Evolutionary conservation across 169 alveolate species (phyloP), one percentile per base, ranked within the genome.

Genomic region (Eimeria maxima): DNA sequence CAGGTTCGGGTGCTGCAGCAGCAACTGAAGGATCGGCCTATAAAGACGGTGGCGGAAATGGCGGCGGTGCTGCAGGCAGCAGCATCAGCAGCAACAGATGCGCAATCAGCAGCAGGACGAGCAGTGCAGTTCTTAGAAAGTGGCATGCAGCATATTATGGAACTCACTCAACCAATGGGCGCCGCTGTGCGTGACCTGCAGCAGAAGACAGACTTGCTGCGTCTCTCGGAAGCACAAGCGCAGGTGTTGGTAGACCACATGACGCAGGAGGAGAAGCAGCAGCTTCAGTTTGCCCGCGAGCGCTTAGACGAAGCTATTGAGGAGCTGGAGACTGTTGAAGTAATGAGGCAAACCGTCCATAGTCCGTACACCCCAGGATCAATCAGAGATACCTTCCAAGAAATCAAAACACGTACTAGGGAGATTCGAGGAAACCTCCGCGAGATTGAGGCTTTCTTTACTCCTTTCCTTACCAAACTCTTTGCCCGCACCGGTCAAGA

Each of bases 31-130:
- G 20, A 44, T 4, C 57, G 44, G 11, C 57, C 38, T 16, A 8
- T 45, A 20, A 6, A 38, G 3, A 74, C 57, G 5, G 7, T 74
- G 4, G 14, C 33, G 22, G 86, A 74, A 14, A 45, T 45, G 13
- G 86, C 86, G 38, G 86, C 86, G 7, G 38, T 45, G 38, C 38
- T 74, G 38, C 11, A 74, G 63, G 27, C 86, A 3, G 18, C 38
- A 42, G 86, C 86, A 11, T 57, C 86, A 74, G 86, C 57, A 74
- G 86, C 86, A 74, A 33, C 18, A 44, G 11, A 14, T 6, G 86
- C 44, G 11, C 86, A 74, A 5, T 2, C 57, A 42, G 86, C 86
- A 42, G 86, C 60, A 74, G 86, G 18, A 74, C 27, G 63, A 42
- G 86, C 86, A 20, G 42, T 4, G 11, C 42, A 29, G 0, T 14